phyloP scores from a whole-genome alignment of 2,329 filamentous ascomycete species.

The Cladosporium sphaerospermum region DNA sequence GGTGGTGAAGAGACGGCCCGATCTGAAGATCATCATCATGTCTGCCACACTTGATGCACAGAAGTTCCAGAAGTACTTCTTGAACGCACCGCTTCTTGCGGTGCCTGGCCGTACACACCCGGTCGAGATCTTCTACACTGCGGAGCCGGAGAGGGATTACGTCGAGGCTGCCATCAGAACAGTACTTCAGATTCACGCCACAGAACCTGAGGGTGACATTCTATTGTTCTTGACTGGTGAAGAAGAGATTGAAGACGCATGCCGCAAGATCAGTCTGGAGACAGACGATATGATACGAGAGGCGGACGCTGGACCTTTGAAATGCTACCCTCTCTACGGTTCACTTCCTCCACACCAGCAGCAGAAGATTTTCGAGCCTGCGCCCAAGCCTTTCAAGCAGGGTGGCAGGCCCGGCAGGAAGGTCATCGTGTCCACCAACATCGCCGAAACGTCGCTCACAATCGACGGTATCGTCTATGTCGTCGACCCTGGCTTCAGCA shows the following conservation, averaged over 20 bases:
- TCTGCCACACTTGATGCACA: conserved; percentile 95
- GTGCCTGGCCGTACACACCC: conserved; percentile 93
- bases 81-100: conserved; percentile 83
- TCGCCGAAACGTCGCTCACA: conserved; percentile 93
- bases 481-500: conserved; percentile 98
- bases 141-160: conserved; percentile 92
- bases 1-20: conserved; percentile 70
- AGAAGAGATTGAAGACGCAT: conserved; percentile 96
- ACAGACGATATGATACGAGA: conserved; percentile 87
- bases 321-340: conserved; percentile 89
- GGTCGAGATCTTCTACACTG: conserved; percentile 97
- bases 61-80: conserved; percentile 97
- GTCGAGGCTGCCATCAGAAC: conserved; percentile 92
- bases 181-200: conserved; percentile 92
- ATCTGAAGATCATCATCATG: conserved; percentile 98
- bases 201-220: conserved; percentile 86
- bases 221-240: conserved; percentile 94
- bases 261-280: conserved; percentile 83
- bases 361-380: conserved; percentile 88
- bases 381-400: conserved; percentile 64
- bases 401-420: conserved; percentile 88
- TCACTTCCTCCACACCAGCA: conserved; percentile 88
- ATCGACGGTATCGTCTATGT: conserved; percentile 99
- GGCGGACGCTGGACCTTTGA: conserved; percentile 82
- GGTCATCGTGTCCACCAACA: conserved; percentile 91